A percentile compares a stretch with the other conserved stretches of the same genome.
These are phyloP conservation scores for Salix arbutifolia DNA, from an alignment of 345 rosid genomes.

Conservation along the genomic window DNA sequence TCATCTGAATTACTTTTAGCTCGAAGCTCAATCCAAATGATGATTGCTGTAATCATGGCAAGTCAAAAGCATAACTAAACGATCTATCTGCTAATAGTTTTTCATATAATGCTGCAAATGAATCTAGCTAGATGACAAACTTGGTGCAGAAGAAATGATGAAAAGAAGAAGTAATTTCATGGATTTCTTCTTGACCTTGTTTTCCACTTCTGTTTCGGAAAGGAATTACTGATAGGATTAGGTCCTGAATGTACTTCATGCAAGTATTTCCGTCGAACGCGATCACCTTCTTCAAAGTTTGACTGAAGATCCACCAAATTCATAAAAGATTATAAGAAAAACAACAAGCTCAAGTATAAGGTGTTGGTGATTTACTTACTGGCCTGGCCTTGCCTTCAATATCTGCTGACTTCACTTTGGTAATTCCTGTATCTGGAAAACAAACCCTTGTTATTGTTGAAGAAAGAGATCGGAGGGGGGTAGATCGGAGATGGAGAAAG, in stretches of 20 bases:
- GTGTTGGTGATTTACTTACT: neutral
- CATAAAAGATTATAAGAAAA: neutral
- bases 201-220: conserved; percentile 18
- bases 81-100: neutral
- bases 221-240: conserved; percentile 28
- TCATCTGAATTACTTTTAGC: neutral
- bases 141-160: neutral
- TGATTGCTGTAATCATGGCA: neutral
- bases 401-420: neutral
- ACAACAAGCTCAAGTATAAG: neutral
- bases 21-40: neutral
- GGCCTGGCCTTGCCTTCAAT: neutral
- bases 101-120: neutral
- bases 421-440: neutral
- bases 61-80: neutral
- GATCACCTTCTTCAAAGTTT: neutral
- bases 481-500: neutral
- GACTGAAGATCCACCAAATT: neutral
- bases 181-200: neutral
- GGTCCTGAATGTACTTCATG: conserved; percentile 41
- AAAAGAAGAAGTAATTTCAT: neutral
- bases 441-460: neutral
- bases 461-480: neutral
- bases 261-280: conserved; percentile 18
- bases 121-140: neutral